phyloP scores from a whole-genome alignment of 148 eudicot species.

The Fagopyrum homotropicum region DNA sequence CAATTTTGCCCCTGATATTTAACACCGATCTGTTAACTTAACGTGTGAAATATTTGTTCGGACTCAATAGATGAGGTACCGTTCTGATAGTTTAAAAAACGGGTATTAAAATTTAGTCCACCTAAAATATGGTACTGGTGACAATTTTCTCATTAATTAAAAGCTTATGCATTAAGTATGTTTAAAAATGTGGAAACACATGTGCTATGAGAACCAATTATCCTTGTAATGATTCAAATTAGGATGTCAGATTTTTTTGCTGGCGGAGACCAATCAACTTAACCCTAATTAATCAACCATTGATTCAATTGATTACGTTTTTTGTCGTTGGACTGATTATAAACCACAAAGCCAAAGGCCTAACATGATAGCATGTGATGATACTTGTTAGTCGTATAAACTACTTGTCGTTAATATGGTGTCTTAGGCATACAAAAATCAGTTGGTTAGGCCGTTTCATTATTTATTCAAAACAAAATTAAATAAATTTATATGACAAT shows the following conservation, averaged over 20 bases:
- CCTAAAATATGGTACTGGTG: too few species aligned
- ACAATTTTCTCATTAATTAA: too few species aligned
- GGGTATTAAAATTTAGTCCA: too few species aligned
- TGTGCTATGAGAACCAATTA: conserved; percentile 10
- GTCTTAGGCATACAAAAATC: background rate
- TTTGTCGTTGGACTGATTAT: background rate
- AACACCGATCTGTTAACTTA: too few species aligned
- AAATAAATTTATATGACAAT: too few species aligned
- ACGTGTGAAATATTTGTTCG: too few species aligned
- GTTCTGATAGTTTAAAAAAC: too few species aligned
- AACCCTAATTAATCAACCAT: background rate
- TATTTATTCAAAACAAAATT: too few species aligned
- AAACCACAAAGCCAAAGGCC: conserved; percentile 7
- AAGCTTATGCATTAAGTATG: too few species aligned
- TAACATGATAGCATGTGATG: conserved; percentile 10
- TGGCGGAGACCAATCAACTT: conserved; percentile 9
- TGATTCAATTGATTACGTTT: background rate
- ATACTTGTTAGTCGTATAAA: background rate
- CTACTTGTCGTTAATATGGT: background rate
- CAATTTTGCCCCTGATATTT: too few species aligned
- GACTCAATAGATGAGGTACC: too few species aligned
- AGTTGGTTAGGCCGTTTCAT: background rate
- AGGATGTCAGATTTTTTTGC: conserved; percentile 6
- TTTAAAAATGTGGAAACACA: background rate
- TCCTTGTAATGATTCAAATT: background rate